Evolutionary conservation across 2,329 filamentous ascomycete species (phyloP), one percentile per base, ranked within the genome.

Genomic region (Pseudogymnoascus sp.): DNA sequence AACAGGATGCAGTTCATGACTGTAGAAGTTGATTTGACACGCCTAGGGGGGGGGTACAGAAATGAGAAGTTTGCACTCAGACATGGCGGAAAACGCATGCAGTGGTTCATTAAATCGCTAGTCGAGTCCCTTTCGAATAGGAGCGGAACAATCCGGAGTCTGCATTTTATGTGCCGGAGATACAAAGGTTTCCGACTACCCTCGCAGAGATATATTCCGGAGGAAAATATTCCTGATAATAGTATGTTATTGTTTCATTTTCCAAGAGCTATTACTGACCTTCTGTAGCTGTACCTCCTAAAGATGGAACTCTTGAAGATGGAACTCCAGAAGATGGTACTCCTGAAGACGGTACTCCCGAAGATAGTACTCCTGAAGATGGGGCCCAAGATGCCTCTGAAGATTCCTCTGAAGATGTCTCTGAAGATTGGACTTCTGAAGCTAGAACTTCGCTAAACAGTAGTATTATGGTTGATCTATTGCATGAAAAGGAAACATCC

Each of bases 1-100:
- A 56, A 64, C n/a, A 66, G 56, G 2, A 62, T 74, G 31, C 70
- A 72, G 42, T 36, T 67, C 37, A 64, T 74, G 5, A 71, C 72
- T 5, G 63, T 74, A 8, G 73, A 74, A 62, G 31, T 71, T 5
- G 72, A 74, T 44, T 65, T 72, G 28, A 73, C 73, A 28, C 60
- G 64, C 16, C 69, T 74, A 53, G 71, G 68, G 1, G 28, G 56
- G 2, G n/a, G 23, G 5, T 60, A 40, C 7, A 10, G 23, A 3
- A 60, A 60, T 18, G 56, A 18, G 0, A 40, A 37, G 4, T 37
- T 16, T 34, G 14, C 37, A 4, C 56, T 60, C 12, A 60, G 12
- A 6, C 2, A 60, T 21, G 56, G 56, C 5, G 6, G 5, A 10
- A 28, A 3, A 11, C 34, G 37, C n/a, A 36, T 60, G 3, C 12